Evolutionary conservation across 805 yeast species (phyloP).

Genomic region (Kazachstania martiniae): DNA sequence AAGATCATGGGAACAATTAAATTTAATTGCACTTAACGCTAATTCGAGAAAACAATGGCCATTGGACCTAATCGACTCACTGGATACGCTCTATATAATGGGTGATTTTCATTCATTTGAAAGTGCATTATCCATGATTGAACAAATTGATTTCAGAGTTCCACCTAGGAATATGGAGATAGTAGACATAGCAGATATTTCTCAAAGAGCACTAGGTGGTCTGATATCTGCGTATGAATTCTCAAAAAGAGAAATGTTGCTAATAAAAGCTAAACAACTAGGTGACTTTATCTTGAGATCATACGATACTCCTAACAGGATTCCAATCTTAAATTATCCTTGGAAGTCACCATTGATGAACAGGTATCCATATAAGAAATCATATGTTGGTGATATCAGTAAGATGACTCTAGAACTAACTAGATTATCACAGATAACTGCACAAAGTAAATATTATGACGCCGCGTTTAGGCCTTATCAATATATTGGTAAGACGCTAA

Average conservation of each 20-base stretch:
- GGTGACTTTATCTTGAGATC: conserved; percentile 42
- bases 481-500: conserved; percentile 27
- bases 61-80: conserved; percentile 37
- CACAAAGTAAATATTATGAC: conserved; percentile 38
- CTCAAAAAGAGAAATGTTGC: conserved; percentile 28
- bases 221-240: conserved; percentile 42
- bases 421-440: conserved; percentile 40
- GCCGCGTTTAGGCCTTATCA: conserved; percentile 37
- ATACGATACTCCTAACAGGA: conserved; percentile 47
- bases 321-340: conserved; percentile 38
- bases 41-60: conserved; percentile 30
- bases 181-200: conserved; percentile 38
- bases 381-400: conserved; percentile 37
- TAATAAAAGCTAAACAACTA: conserved; percentile 33
- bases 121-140: conserved; percentile 30
- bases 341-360: conserved; percentile 31
- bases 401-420: conserved; percentile 43
- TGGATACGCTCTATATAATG: conserved; percentile 43
- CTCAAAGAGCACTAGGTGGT: conserved; percentile 39
- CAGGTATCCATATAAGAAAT: conserved; percentile 29
- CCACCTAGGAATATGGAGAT: conserved; percentile 35
- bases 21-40: neutral
- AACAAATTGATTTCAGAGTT: conserved; percentile 31
- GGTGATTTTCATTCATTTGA: conserved; percentile 31
- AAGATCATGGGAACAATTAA: conserved; percentile 31